Evolutionary conservation across 176 grass and related monocot species (phyloP).

Genomic region (Aegilops umbellulata): DNA sequence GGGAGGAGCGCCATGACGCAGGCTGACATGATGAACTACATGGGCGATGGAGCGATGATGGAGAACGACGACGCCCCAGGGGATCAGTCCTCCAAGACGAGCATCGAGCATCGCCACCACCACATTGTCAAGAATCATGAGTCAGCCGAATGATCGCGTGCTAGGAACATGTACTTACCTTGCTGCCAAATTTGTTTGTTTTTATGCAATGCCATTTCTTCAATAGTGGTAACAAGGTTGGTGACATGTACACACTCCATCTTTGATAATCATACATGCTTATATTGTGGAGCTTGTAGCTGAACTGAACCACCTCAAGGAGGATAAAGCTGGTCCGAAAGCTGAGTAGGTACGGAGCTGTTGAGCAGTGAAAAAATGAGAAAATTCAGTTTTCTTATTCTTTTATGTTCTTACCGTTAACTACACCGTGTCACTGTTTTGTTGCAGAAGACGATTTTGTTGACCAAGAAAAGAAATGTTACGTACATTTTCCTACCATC

Average conservation of each 20-base stretch:
- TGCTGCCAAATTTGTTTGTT: too few relatives aligned
- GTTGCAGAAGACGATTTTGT: too few relatives aligned
- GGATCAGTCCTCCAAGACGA: too few relatives aligned
- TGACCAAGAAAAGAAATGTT: too few relatives aligned
- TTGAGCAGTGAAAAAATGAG: background rate
- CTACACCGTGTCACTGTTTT: too few relatives aligned
- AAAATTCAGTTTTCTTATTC: background rate
- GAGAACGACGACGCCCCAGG: constrained; percentile 15
- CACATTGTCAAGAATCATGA: too few relatives aligned
- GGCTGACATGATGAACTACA: constrained; percentile 15
- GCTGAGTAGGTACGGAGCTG: constrained; percentile 51
- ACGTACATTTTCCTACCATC: background rate
- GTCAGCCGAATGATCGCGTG: too few relatives aligned
- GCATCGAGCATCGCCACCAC: too few relatives aligned
- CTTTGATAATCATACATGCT: constrained; percentile 35
- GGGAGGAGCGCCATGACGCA: too few relatives aligned
- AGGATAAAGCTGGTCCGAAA: constrained; percentile 63
- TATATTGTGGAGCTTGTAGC: constrained; percentile 89
- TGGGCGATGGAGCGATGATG: constrained; percentile 19
- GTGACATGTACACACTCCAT: background rate
- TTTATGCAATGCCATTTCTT: background rate
- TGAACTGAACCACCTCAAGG: constrained; percentile 83
- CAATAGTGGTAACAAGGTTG: background rate
- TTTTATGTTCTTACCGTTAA: background rate
- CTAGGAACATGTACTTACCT: too few relatives aligned